Percentiles rank a stretch among this genome's conserved stretches.
Evolutionary conservation across 2,329 filamentous ascomycete species (phyloP).

Genomic region (Talaromyces sp.): DNA sequence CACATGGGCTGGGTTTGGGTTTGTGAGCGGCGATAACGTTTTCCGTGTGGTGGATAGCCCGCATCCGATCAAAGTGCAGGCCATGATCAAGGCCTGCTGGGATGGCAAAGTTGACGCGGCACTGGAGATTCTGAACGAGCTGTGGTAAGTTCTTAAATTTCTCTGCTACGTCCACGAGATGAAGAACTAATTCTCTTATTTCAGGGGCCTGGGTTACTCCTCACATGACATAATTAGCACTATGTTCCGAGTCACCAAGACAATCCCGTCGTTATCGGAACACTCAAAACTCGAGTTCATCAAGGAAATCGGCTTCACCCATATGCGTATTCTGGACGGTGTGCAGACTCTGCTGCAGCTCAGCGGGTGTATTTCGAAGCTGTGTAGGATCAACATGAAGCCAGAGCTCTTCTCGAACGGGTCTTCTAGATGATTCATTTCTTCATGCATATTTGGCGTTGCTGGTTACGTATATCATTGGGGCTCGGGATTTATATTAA

Average conservation of each 20-base stretch:
- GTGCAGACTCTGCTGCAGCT: slow-evolving; percentile 93
- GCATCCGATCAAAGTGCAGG: slow-evolving; percentile 96
- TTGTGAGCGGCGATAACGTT: slow-evolving; percentile 96
- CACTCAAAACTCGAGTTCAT: slow-evolving; percentile 96
- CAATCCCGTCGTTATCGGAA: slow-evolving; percentile 84
- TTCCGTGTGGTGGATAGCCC: slow-evolving; percentile 97
- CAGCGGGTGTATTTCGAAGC: slow-evolving; percentile 82
- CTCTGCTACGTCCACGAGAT: neutral
- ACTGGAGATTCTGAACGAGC: slow-evolving; percentile 77
- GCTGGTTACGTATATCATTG: neutral
- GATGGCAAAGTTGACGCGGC: slow-evolving; percentile 87
- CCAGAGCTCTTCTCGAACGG: slow-evolving; percentile 65
- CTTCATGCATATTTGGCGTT: neutral
- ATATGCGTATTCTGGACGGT: slow-evolving; percentile 98
- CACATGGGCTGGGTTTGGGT: slow-evolving; percentile 87
- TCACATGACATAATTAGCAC: slow-evolving; percentile 98
- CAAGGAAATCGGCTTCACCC: slow-evolving; percentile 96
- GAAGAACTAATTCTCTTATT: slow-evolving; percentile 5
- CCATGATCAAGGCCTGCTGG: slow-evolving; percentile 96
- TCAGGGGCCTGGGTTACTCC: slow-evolving; percentile 83
- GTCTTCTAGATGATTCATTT: neutral
- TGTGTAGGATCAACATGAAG: slow-evolving; percentile 97
- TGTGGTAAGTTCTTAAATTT: slow-evolving; percentile 58
- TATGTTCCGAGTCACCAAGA: slow-evolving; percentile 98
- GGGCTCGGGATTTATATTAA: neutral